Percentiles rank a stretch among this genome's conserved stretches.
phyloP scores from a whole-genome alignment of 2,329 filamentous ascomycete genomes.

The Graphilbum ipis-grandicollis region DNA sequence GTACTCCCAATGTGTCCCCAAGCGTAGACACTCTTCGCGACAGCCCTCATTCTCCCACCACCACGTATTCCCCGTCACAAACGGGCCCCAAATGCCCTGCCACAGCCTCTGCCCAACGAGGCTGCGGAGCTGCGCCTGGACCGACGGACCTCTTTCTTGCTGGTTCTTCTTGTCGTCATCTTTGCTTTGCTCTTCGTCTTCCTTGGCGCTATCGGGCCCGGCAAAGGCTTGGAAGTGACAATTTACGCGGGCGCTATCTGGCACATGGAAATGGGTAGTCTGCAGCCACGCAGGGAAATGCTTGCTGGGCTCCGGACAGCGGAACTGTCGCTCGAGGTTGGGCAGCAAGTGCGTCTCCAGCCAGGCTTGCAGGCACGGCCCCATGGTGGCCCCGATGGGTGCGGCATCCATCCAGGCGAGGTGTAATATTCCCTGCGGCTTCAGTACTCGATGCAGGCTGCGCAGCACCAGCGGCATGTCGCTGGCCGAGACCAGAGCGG shows the following conservation, averaged over 20 bases:
- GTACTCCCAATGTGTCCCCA: constrained; percentile 42
- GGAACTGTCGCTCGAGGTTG: constrained; percentile 39
- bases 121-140: constrained; percentile 24
- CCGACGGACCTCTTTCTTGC: not conserved
- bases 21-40: constrained; percentile 33
- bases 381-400: constrained; percentile 36
- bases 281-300: constrained; percentile 42
- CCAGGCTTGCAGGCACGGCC: constrained; percentile 41
- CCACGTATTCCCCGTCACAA: constrained; percentile 31
- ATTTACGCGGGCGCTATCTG: constrained; percentile 28
- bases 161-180: constrained; percentile 4
- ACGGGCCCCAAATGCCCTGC: constrained; percentile 41
- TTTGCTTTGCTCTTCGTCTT: constrained; percentile 7
- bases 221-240: constrained; percentile 30
- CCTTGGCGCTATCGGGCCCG: not conserved
- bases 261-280: constrained; percentile 32
- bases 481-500: constrained; percentile 35
- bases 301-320: constrained; percentile 40
- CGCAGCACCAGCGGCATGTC: constrained; percentile 38
- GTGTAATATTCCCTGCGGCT: constrained; percentile 36
- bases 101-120: constrained; percentile 39
- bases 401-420: constrained; percentile 45
- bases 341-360: constrained; percentile 41
- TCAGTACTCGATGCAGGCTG: constrained; percentile 37
- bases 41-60: constrained; percentile 45